These are phyloP conservation scores for Camptophora hylomeconis DNA, from an alignment of 2,329 filamentous ascomycete species.

Conservation along the genomic window DNA sequence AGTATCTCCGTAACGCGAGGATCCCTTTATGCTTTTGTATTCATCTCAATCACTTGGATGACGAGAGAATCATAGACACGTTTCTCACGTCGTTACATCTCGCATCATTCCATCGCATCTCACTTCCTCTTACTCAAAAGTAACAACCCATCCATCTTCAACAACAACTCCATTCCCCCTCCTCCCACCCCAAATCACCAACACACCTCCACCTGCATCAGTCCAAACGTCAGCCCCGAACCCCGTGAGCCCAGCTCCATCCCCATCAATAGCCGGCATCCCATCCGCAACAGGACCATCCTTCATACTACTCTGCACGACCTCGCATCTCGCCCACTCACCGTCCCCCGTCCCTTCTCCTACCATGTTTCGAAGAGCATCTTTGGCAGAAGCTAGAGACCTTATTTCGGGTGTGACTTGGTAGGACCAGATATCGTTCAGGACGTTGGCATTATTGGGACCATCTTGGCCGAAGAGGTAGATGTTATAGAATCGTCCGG, in stretches of 20 bases:
- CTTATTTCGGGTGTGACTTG: constrained; percentile 6
- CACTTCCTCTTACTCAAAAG: constrained; percentile 3
- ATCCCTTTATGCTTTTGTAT: too few species aligned
- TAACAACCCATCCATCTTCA: constrained; percentile 8
- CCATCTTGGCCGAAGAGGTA: constrained; percentile 8
- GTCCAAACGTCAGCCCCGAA: constrained; percentile 7
- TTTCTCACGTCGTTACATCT: not conserved
- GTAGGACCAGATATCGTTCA: constrained; percentile 9
- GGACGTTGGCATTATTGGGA: not conserved
- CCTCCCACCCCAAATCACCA: constrained; percentile 10
- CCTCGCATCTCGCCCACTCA: constrained; percentile 10
- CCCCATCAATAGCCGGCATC: constrained; percentile 2
- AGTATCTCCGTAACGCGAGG: too few species aligned
- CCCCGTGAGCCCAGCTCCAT: too few species aligned
- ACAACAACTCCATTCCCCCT: constrained; percentile 1
- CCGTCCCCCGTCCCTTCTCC: constrained; percentile 6
- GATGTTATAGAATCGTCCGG: constrained; percentile 6
- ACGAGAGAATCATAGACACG: too few species aligned
- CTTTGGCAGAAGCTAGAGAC: constrained; percentile 7
- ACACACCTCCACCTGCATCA: constrained; percentile 8
- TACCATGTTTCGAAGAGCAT: constrained; percentile 7
- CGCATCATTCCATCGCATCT: not conserved
- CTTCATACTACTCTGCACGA: constrained; percentile 4
- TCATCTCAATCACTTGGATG: too few species aligned
- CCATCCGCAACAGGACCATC: constrained; percentile 1